These are phyloP conservation scores for Apiospora aurea DNA, from an alignment of 2,329 filamentous ascomycete genomes.

Conservation along the genomic window DNA sequence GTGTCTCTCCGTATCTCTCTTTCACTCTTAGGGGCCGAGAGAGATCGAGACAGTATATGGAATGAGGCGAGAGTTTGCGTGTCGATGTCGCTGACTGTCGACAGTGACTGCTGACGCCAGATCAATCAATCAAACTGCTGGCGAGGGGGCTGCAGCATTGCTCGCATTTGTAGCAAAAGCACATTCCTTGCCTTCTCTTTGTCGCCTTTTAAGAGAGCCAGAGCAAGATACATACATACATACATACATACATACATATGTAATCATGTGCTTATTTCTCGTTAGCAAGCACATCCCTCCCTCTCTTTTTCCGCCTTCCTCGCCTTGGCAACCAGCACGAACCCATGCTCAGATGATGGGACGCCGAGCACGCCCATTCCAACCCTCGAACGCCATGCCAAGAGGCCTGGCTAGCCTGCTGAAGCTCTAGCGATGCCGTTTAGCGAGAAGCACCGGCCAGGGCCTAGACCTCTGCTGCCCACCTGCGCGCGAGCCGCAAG, in stretches of 20 bases:
- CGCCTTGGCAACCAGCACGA: background rate
- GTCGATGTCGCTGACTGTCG: background rate
- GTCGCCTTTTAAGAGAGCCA: too few species aligned
- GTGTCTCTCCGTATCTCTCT: background rate
- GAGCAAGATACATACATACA: background rate
- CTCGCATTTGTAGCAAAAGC: conserved; percentile 10
- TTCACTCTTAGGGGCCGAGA: background rate
- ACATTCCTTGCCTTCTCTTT: too few species aligned
- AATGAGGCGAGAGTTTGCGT: background rate
- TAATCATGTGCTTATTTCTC: conserved; percentile 12
- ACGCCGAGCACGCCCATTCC: conserved; percentile 4
- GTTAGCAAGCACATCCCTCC: background rate
- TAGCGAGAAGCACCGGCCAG: background rate
- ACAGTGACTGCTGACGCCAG: background rate
- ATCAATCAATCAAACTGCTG: background rate
- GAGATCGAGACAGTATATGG: background rate
- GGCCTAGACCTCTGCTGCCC: conserved; percentile 1
- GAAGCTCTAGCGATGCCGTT: background rate
- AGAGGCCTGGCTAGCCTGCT: background rate
- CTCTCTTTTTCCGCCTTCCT: too few species aligned
- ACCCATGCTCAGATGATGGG: conserved; percentile 12
- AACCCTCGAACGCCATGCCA: conserved; percentile 19
- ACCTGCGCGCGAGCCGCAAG: background rate
- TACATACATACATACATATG: too few species aligned
- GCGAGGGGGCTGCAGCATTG: background rate